Conservation (phyloP, 306 rosid species). For the Quercus alba region DNA sequence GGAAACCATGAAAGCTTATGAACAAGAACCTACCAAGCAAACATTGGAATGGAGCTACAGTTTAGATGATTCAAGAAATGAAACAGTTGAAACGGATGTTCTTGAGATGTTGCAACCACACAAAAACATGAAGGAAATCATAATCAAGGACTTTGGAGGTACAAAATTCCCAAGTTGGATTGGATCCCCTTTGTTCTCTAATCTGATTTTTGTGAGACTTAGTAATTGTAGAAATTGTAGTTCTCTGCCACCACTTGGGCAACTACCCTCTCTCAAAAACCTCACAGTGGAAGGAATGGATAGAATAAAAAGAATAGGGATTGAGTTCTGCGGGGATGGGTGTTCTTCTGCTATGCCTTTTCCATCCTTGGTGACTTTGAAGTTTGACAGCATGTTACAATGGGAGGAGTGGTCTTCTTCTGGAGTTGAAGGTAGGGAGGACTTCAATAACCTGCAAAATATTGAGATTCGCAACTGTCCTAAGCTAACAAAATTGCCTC, state of each 20-base stretch:
- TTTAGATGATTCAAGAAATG: constrained; percentile 21
- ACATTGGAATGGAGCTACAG: neutral
- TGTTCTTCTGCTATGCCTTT: constrained; percentile 15
- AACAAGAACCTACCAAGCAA: neutral
- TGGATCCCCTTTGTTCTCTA: constrained; percentile 24
- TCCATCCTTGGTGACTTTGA: constrained; percentile 21
- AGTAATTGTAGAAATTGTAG: constrained; percentile 20
- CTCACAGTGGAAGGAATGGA: constrained; percentile 29
- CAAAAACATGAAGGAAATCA: constrained; percentile 11
- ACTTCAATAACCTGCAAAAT: constrained; percentile 5
- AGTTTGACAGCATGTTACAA: constrained; percentile 26
- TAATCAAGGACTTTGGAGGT: constrained; percentile 30
- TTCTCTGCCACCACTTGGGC: constrained; percentile 31
- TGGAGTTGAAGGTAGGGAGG: constrained; percentile 24
- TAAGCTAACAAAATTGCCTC: no score
- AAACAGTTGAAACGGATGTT: constrained; percentile 22
- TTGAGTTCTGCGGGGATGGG: constrained; percentile 21
- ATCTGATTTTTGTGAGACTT: constrained; percentile 6
- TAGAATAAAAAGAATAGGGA: constrained; percentile 6
- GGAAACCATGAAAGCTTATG: constrained; percentile 17
- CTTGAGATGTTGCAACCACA: constrained; percentile 40
- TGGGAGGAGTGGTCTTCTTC: constrained; percentile 33
- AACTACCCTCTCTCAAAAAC: constrained; percentile 26
- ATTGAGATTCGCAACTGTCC: no score
- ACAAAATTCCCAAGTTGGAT: constrained; percentile 30